A percentile compares a stretch with the other conserved stretches of the same genome.
Conservation (phyloP, 305 asterid genomes). For the Solanum hybrid region DNA sequence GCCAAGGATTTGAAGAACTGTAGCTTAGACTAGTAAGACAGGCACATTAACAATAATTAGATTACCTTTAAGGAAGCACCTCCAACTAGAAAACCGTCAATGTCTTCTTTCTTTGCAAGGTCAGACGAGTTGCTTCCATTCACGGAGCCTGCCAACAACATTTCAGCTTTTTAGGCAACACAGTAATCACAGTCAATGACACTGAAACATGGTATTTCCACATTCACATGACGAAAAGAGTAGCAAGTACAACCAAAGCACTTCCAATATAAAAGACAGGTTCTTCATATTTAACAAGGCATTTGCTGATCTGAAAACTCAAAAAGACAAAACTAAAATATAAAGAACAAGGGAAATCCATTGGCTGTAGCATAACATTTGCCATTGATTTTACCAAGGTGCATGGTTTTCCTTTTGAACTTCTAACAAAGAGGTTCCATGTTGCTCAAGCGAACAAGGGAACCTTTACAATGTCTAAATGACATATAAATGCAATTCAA, state of each 20-base stretch:
- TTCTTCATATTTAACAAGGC: not conserved
- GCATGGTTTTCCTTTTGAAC: not conserved
- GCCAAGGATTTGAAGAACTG: not conserved
- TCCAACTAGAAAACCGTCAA: slow-evolving; percentile 96
- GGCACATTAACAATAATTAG: not conserved
- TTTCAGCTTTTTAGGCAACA: not conserved
- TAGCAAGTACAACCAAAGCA: not conserved
- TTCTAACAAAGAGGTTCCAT: not conserved
- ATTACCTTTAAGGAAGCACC: slow-evolving; percentile 92
- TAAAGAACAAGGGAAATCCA: not conserved
- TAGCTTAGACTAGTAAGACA: not conserved
- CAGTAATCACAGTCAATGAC: not conserved
- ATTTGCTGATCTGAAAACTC: not conserved
- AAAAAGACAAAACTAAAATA: not conserved
- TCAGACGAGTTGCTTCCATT: slow-evolving; percentile 82
- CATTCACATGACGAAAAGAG: not conserved
- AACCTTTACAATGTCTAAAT: not conserved
- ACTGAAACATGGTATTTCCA: not conserved
- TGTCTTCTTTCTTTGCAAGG: slow-evolving; percentile 82
- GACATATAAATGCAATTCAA: not conserved
- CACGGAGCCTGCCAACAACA: slow-evolving; percentile 55
- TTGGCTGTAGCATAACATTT: not conserved
- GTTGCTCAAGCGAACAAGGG: not conserved
- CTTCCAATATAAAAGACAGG: not conserved
- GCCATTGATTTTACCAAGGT: not conserved